Conservation (phyloP, 805 yeast species). For the Nakazawaea anatomiae region DNA sequence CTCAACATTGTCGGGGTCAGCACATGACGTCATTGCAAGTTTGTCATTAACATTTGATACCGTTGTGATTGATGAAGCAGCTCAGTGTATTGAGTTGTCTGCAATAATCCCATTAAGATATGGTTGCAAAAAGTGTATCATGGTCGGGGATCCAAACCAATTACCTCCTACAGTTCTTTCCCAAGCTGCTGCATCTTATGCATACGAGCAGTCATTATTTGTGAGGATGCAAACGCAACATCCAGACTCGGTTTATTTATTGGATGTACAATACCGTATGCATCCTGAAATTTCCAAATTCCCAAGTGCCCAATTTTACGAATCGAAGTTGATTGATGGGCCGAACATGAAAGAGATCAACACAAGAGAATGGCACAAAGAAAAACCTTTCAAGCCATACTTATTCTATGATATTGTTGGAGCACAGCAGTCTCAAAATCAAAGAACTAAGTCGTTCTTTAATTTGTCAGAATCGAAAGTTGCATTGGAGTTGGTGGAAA, state of each 20-base stretch:
- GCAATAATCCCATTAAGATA: constrained; percentile 88
- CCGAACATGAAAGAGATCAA: constrained; percentile 58
- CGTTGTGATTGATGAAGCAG: constrained; percentile 94
- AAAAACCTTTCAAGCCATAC: constrained; percentile 61
- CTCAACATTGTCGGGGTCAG: constrained; percentile 89
- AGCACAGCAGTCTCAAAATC: constrained; percentile 61
- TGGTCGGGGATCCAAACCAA: constrained; percentile 99
- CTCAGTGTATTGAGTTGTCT: constrained; percentile 92
- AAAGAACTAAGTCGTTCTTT: constrained; percentile 60
- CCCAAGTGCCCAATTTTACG: constrained; percentile 81
- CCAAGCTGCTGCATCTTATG: constrained; percentile 70
- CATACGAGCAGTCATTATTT: constrained; percentile 87
- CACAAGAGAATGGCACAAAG: constrained; percentile 62
- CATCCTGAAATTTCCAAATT: constrained; percentile 86
- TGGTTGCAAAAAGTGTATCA: constrained; percentile 83
- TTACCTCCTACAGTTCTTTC: constrained; percentile 95
- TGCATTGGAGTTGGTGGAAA: constrained; percentile 60
- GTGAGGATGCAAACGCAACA: constrained; percentile 82
- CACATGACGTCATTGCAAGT: constrained; percentile 77
- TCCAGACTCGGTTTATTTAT: constrained; percentile 56
- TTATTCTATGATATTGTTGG: constrained; percentile 64
- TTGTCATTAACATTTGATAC: constrained; percentile 79
- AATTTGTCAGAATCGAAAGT: constrained; percentile 68
- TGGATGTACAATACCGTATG: constrained; percentile 96
- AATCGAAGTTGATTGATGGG: constrained; percentile 71